Evolutionary conservation across 2,329 filamentous ascomycete genomes (phyloP).

Genomic region (Bipolaris cookei): DNA sequence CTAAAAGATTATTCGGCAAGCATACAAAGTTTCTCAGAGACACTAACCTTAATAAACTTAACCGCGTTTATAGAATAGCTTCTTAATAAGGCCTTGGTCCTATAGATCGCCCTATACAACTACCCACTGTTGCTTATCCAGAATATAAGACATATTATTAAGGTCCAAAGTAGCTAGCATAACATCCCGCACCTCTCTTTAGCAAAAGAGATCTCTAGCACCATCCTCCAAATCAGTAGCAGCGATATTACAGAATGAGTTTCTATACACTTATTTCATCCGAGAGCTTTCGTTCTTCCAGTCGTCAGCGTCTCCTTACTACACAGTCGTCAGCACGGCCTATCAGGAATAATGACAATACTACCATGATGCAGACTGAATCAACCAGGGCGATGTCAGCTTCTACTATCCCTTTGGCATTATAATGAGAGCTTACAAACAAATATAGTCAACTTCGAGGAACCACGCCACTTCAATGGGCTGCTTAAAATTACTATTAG

Average conservation of each 20-base stretch:
- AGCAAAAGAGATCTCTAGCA: slow-evolving; percentile 27
- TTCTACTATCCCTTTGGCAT: neutral
- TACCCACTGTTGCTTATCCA: slow-evolving; percentile 16
- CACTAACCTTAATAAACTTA: slow-evolving; percentile 22
- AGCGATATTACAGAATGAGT: slow-evolving; percentile 37
- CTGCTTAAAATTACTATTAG: slow-evolving; percentile 23
- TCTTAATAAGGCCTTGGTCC: slow-evolving; percentile 3
- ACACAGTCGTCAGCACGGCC: slow-evolving; percentile 8
- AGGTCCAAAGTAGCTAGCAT: slow-evolving; percentile 1
- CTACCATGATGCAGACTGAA: neutral
- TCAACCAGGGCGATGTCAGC: neutral
- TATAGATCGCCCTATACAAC: slow-evolving; percentile 19
- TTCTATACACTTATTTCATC: slow-evolving; percentile 37
- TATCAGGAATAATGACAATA: slow-evolving; percentile 23
- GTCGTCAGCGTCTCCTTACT: neutral
- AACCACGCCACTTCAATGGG: slow-evolving; percentile 29
- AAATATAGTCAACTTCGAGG: slow-evolving; percentile 28
- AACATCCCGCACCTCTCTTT: slow-evolving; percentile 12
- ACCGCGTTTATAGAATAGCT: slow-evolving; percentile 11
- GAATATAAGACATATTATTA: neutral
- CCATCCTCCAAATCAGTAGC: slow-evolving; percentile 28
- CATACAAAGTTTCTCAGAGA: neutral
- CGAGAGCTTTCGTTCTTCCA: neutral
- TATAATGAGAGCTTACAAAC: slow-evolving; percentile 2
- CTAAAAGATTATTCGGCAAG: slow-evolving; percentile 1